Evolutionary conservation across 305 asterid species (phyloP), one percentile per base, ranked within the genome.

Genomic region (Withania somnifera): DNA sequence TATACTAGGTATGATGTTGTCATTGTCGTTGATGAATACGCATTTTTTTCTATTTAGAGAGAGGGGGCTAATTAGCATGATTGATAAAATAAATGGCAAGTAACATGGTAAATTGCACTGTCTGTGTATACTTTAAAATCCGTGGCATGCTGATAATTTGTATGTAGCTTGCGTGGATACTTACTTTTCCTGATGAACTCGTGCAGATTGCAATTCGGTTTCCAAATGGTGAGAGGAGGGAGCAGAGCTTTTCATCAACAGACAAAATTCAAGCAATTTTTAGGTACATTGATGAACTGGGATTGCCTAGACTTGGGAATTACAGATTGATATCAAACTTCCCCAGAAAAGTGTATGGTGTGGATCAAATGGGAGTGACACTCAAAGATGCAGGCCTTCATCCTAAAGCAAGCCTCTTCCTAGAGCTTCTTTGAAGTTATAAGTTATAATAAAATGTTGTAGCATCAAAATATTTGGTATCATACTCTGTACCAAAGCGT

Each of bases 221-320:
- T 77, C 98, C 97, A 9, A 93, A 92, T 50, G 98, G 98, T 34
- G 97, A 92, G 88, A 91, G 97, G 83, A 86, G 84, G 86, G 97
- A 93, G 80, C 92, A 89, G 0, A 86, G 93, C 83, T 93, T 93
- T 91, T 75, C 36, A 84, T 81, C 88, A 17, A 88, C 88, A 4
- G 96, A 94, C 85, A 89, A 91, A 85, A 87, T 94, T 61, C 81
- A 81, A 75, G 94, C 83, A 45, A 92, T 93, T 26, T 94, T 87
- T 82, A 32, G 79, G 78, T 87, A 91, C 69, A 84, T 91, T 6
- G 91, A 92, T 40, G 89, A 95, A 14, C 53, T 91, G 77, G 91
- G 91, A 36, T 83, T 93, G 64, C 60, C 82, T 10, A 92, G 90
- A 82, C 78, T 84, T 76, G 96, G 84, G 32, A 92, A 87, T 40